These are phyloP conservation scores for Saccharum hybrid DNA, from an alignment of 202 grass and related monocot genomes.

Conservation along the genomic window DNA sequence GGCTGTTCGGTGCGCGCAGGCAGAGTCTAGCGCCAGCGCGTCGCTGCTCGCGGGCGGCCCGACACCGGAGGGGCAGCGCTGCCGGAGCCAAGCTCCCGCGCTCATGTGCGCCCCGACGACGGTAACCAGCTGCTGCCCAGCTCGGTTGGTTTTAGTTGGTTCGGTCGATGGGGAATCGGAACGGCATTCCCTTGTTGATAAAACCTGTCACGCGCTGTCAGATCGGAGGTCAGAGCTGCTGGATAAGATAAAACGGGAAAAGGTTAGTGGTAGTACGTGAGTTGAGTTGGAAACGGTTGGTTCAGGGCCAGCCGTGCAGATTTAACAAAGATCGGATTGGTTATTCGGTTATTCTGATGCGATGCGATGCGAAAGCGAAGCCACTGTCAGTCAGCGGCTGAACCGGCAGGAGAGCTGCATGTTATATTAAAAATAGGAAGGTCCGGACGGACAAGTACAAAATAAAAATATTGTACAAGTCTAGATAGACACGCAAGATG, in stretches of 20 bases:
- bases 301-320: conserved; percentile 28
- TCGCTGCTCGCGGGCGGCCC: conserved; percentile 17
- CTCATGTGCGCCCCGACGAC: conserved; percentile 20
- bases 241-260: neutral
- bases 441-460: too few relatives aligned
- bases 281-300: conserved; percentile 11
- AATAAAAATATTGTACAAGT: too few relatives aligned
- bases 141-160: neutral
- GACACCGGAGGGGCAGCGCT: conserved; percentile 49
- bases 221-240: conserved; percentile 1
- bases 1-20: conserved; percentile 15
- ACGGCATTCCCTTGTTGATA: neutral
- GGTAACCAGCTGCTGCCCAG: neutral
- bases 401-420: too few relatives aligned
- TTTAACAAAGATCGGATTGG: conserved; percentile 37
- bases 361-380: neutral
- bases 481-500: too few relatives aligned
- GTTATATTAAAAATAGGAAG: too few relatives aligned
- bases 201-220: conserved; percentile 6
- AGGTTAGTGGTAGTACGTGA: neutral
- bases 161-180: neutral
- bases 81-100: neutral
- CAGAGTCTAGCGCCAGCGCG: conserved; percentile 55
- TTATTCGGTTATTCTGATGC: neutral
- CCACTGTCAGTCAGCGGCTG: neutral